Conservation (phyloP, 2,329 filamentous ascomycete genomes). For the Talaromyces albobiverticillius region DNA sequence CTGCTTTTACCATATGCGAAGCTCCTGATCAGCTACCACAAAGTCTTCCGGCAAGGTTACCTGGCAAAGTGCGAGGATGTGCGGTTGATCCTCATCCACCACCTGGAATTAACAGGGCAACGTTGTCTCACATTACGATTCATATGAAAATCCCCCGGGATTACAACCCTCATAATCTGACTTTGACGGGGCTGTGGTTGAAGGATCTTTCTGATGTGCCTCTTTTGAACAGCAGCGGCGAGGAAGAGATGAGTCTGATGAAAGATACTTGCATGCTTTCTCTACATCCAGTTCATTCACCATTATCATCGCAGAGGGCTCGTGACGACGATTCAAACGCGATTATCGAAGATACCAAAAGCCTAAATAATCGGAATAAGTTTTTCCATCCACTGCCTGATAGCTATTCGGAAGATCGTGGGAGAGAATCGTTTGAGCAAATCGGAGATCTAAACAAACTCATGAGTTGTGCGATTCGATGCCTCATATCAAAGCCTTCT, state of each 20-base stretch:
- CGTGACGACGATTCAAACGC: neutral
- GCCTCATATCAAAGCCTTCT: neutral
- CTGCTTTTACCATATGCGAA: constrained; percentile 7
- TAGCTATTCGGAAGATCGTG: neutral
- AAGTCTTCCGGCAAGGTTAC: neutral
- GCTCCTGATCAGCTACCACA: neutral
- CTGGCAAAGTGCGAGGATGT: constrained; percentile 5
- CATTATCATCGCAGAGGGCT: neutral
- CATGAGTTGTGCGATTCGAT: neutral
- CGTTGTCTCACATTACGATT: constrained; percentile 6
- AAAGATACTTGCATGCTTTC: neutral
- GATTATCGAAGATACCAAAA: neutral
- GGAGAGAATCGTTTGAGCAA: neutral
- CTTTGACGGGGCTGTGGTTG: constrained; percentile 6
- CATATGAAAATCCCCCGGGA: constrained; percentile 1
- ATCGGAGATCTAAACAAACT: neutral
- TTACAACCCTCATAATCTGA: constrained; percentile 1
- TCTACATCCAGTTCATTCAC: neutral
- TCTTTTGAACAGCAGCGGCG: neutral
- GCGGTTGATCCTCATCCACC: constrained; percentile 9
- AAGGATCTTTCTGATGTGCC: neutral
- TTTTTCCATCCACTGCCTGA: neutral
- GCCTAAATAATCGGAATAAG: neutral
- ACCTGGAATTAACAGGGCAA: constrained; percentile 3
- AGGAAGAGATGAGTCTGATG: neutral